Evolutionary conservation across 768 basidiomycete genomes (phyloP), one percentile per base, ranked within the genome.

Genomic region (Kwoniella europaea): DNA sequence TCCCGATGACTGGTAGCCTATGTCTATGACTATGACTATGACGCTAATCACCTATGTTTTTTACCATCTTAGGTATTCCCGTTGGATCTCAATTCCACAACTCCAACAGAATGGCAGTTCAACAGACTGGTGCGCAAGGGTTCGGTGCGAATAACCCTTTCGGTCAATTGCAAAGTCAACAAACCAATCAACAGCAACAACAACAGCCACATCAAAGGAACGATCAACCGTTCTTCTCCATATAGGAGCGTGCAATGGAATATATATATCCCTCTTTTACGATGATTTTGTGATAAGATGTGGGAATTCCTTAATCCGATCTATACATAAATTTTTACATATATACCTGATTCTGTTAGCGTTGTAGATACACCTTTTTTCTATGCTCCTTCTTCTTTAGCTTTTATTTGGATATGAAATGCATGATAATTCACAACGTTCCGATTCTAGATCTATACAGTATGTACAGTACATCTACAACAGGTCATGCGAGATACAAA

Each of bases 191-290:
- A 72, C 83, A 88, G 69, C 86, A 88, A 78, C 84, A 82, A 73
- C 84, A 82, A 73, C 84, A 83, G 52, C 76, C 74, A 67, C 74
- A 72, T 62, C 76, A 77, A 66, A 71, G 71, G 67, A 70, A 50
- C 70, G 91, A 92, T n/a, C 89, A 89, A 75, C 92, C 92, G 12
- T 92, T 93, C 83, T 92, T 92, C 81, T 89, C 90, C 78, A 87
- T 93, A 71, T 93, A 85, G 58, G 60, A 16, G 46, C 18, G 10
- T 56, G 54, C 13, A 15, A 24, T 56, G 22, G 20, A 3, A 22
- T 22, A 27, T 27, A 27, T 27, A 12, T 20, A 20, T 9, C 20
- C 54, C n/a, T 56, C 12, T n/a, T 12, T 9, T 5, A 16, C 35
- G 57, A 58, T 58, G 57, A 13, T 18, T 58, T 13, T 16, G 18